Evolutionary conservation across 768 basidiomycete genomes (phyloP).

Genomic region (Lentinula raphanica): DNA sequence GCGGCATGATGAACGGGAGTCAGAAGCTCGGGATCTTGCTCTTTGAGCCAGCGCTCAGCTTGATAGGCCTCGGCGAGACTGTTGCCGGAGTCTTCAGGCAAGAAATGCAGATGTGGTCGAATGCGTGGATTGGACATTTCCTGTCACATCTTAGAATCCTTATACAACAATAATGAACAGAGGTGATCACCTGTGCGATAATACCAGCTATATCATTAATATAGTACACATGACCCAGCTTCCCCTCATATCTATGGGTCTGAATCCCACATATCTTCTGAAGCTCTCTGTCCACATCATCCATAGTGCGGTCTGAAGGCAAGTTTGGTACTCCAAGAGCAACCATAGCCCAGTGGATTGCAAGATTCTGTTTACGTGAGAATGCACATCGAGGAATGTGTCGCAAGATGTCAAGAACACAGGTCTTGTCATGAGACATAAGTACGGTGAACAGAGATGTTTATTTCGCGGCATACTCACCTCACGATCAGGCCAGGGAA

Average conservation of each 20-base stretch:
- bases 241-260: slow-evolving; percentile 14
- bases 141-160: too few species aligned
- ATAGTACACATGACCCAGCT: slow-evolving; percentile 16
- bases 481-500: slow-evolving; percentile 10
- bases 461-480: slow-evolving; percentile 8
- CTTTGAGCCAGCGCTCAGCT: slow-evolving; percentile 21
- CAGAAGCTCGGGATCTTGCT: slow-evolving; percentile 14
- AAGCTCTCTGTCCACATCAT: slow-evolving; percentile 8
- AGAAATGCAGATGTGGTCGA: slow-evolving; percentile 22
- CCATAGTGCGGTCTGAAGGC: slow-evolving; percentile 13
- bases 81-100: slow-evolving; percentile 27
- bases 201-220: slow-evolving; percentile 18
- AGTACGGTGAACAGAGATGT: not conserved
- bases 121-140: slow-evolving; percentile 35
- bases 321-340: slow-evolving; percentile 18
- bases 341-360: slow-evolving; percentile 23
- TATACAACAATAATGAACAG: too few species aligned
- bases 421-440: slow-evolving; percentile 17
- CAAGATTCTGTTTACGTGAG: slow-evolving; percentile 22
- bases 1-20: slow-evolving; percentile 24
- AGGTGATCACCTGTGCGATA: slow-evolving; percentile 27
- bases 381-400: slow-evolving; percentile 27
- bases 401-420: slow-evolving; percentile 25
- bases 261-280: slow-evolving; percentile 15
- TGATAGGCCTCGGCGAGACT: slow-evolving; percentile 19